A percentile compares a stretch with the other conserved stretches of the same genome.
phyloP scores from a whole-genome alignment of 208 protist genomes.

The Zelonia costaricensis region DNA sequence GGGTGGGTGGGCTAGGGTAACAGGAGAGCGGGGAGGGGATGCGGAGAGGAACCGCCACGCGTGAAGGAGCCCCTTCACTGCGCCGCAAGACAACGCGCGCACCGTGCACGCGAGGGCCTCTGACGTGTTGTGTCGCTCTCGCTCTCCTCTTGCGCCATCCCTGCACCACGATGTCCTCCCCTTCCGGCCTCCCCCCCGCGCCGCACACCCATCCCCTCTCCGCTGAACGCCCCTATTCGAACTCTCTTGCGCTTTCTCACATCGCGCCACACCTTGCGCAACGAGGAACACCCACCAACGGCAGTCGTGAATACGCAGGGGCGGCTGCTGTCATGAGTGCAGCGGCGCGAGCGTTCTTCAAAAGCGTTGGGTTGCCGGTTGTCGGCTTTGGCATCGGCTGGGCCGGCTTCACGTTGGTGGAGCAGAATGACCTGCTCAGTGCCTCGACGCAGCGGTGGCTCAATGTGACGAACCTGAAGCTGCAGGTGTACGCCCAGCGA shows the following conservation, averaged over 20 bases:
- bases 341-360: constrained; percentile 7
- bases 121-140: no score
- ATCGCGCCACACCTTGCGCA: neutral
- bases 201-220: no score
- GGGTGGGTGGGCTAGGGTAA: no score
- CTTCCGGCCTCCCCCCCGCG: no score
- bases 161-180: no score
- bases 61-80: no score
- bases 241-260: neutral
- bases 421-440: constrained; percentile 44
- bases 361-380: constrained; percentile 34
- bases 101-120: no score
- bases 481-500: constrained; percentile 54
- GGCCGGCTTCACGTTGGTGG: constrained; percentile 42
- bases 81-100: no score
- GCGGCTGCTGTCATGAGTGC: constrained; percentile 9
- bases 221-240: neutral
- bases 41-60: no score
- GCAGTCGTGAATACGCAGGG: neutral
- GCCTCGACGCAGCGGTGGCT: constrained; percentile 42
- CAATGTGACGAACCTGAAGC: constrained; percentile 58
- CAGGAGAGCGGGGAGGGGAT: no score
- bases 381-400: constrained; percentile 74
- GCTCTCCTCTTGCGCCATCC: no score
- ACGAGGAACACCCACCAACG: neutral